These are phyloP conservation scores for Oleoguttula mirabilis DNA, from an alignment of 495 filamentous ascomycete species.

Conservation along the genomic window DNA sequence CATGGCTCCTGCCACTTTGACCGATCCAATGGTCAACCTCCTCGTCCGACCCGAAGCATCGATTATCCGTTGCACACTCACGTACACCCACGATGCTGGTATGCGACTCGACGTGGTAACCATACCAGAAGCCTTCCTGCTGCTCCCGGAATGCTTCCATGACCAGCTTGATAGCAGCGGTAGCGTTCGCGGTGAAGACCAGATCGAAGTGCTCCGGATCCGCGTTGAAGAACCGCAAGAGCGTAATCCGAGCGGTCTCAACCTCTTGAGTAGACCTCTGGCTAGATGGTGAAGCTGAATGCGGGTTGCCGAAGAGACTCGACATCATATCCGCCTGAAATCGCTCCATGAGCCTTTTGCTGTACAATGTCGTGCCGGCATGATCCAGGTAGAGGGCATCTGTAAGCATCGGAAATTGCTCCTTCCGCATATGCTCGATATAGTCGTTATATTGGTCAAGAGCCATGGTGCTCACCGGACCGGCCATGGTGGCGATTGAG, in stretches of 20 bases:
- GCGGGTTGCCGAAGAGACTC: constrained; percentile 81
- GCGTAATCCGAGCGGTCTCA: constrained; percentile 60
- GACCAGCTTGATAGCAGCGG: constrained; percentile 80
- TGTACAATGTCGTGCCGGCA: constrained; percentile 74
- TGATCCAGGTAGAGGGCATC: constrained; percentile 75
- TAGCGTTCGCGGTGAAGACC: constrained; percentile 86
- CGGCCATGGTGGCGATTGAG: too few species aligned
- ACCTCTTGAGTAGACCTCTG: constrained; percentile 60
- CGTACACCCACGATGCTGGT: constrained; percentile 79
- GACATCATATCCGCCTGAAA: constrained; percentile 65
- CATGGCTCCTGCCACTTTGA: constrained; percentile 23
- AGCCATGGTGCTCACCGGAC: too few species aligned
- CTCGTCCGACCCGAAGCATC: constrained; percentile 53
- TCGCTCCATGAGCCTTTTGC: constrained; percentile 67
- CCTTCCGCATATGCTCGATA: constrained; percentile 54
- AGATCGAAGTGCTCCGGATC: constrained; percentile 75
- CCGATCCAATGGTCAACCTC: constrained; percentile 56
- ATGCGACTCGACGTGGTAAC: constrained; percentile 73
- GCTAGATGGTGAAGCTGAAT: constrained; percentile 73
- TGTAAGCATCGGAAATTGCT: constrained; percentile 71
- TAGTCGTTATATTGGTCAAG: constrained; percentile 43
- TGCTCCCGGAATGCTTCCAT: constrained; percentile 52
- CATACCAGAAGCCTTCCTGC: constrained; percentile 61
- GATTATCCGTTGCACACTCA: constrained; percentile 51
- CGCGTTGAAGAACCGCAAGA: constrained; percentile 72